A percentile compares a stretch with the other conserved stretches of the same genome.
These are phyloP conservation scores for Porpolomopsis calyptriformis DNA, from an alignment of 768 basidiomycete genomes.

Conservation along the genomic window DNA sequence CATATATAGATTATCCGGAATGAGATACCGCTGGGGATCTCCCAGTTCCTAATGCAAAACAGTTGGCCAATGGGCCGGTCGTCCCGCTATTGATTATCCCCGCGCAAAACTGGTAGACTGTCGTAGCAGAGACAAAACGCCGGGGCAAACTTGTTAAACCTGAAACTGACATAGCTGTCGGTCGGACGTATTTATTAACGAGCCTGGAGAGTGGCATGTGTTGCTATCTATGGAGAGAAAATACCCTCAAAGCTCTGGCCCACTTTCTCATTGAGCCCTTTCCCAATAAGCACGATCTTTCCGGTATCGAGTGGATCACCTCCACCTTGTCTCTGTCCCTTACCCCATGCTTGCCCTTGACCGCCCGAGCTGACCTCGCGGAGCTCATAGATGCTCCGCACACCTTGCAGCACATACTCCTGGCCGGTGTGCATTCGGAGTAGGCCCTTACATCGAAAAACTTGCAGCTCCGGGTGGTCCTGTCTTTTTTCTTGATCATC, in stretches of 20 bases:
- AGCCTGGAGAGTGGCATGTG: no score
- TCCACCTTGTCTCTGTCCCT: conserved; percentile 27
- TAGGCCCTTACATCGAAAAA: conserved; percentile 85
- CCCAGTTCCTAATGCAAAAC: no score
- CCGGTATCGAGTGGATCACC: conserved; percentile 51
- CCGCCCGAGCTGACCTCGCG: conserved; percentile 21
- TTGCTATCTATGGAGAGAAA: no score
- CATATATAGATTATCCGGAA: no score
- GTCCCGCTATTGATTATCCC: no score
- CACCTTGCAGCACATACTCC: conserved; percentile 79
- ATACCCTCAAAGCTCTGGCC: conserved; percentile 38
- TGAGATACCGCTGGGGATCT: no score
- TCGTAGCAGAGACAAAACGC: no score
- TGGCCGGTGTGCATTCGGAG: conserved; percentile 45
- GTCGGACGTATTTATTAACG: no score
- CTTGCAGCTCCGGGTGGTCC: conserved; percentile 28
- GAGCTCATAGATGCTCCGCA: conserved; percentile 83
- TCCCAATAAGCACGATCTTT: conserved; percentile 84
- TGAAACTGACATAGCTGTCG: no score
- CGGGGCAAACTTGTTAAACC: no score
- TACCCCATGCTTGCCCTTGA: background rate
- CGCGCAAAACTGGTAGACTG: no score
- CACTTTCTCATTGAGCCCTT: conserved; percentile 52
- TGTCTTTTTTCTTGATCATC: background rate
- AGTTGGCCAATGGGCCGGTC: no score